Percentiles rank a stretch among this genome's conserved stretches.
Conservation (phyloP, 208 protist genomes). For the Trypanosoma scelopori region DNA sequence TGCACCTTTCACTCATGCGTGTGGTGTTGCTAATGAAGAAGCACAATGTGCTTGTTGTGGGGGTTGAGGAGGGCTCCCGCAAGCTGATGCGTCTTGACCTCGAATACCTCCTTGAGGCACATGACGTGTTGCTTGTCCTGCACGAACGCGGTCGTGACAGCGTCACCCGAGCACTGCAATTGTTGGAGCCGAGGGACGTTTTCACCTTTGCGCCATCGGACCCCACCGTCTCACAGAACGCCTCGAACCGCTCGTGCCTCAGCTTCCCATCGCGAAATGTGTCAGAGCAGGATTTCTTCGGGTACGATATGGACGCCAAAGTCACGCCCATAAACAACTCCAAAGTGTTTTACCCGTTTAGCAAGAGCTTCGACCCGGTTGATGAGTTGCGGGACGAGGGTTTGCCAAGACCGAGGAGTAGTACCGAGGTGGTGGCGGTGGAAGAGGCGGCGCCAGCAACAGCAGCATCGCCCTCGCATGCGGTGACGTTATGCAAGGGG, state of each 20-base stretch:
- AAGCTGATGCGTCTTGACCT: slow-evolving; percentile 67
- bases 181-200: slow-evolving; percentile 31
- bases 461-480: background rate
- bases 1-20: slow-evolving; percentile 36
- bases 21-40: slow-evolving; percentile 59
- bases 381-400: background rate
- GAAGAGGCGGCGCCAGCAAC: too few species aligned
- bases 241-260: background rate
- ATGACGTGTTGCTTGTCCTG: slow-evolving; percentile 67
- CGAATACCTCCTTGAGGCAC: slow-evolving; percentile 46
- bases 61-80: slow-evolving; percentile 57
- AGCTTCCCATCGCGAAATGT: background rate
- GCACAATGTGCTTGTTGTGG: slow-evolving; percentile 69
- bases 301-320: slow-evolving; percentile 35
- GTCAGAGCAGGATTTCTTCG: slow-evolving; percentile 27
- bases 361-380: slow-evolving; percentile 38
- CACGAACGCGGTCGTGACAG: slow-evolving; percentile 61
- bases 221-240: too few species aligned
- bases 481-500: too few species aligned
- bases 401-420: background rate
- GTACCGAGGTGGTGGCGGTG: background rate
- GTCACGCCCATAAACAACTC: slow-evolving; percentile 47
- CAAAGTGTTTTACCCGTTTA: slow-evolving; percentile 72
- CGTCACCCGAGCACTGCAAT: slow-evolving; percentile 44
- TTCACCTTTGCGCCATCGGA: too few species aligned